Conservation (phyloP, 2,329 filamentous ascomycete species). For the Xylariaceae sp. region DNA sequence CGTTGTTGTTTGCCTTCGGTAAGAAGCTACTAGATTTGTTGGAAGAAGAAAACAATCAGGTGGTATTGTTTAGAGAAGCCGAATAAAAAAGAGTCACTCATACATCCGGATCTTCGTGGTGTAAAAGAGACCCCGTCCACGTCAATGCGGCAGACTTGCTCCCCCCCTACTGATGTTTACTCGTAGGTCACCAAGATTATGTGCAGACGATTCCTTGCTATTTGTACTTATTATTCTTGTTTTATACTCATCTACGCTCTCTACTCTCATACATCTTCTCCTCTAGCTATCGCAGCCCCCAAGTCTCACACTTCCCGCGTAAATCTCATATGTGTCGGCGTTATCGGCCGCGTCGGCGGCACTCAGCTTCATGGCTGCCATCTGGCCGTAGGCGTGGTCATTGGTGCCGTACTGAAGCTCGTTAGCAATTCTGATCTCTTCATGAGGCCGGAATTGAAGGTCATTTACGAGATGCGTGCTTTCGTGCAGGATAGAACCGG, state of each 20-base stretch:
- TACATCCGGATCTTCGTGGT: no score
- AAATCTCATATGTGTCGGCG: constrained; percentile 22
- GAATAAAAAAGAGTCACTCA: no score
- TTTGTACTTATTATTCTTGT: no score
- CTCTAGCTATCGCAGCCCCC: constrained; percentile 23
- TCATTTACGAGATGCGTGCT: constrained; percentile 17
- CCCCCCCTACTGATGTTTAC: no score
- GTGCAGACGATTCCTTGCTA: no score
- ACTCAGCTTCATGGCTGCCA: constrained; percentile 13
- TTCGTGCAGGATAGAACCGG: constrained; percentile 21
- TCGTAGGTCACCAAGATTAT: no score
- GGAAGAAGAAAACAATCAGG: no score
- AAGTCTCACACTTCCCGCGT: constrained; percentile 21
- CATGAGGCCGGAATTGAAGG: background rate
- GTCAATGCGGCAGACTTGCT: no score
- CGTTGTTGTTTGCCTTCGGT: no score
- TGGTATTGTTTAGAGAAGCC: no score
- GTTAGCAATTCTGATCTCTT: background rate
- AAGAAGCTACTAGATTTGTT: no score
- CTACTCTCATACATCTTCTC: background rate
- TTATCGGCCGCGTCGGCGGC: constrained; percentile 20
- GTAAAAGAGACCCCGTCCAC: no score
- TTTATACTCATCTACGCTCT: background rate
- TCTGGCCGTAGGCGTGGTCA: constrained; percentile 19
- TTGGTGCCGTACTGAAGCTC: constrained; percentile 17